Percentiles rank a stretch among this genome's conserved stretches.
phyloP scores from a whole-genome alignment of 495 filamentous ascomycete genomes.

The Aspergillus ellipticus region DNA sequence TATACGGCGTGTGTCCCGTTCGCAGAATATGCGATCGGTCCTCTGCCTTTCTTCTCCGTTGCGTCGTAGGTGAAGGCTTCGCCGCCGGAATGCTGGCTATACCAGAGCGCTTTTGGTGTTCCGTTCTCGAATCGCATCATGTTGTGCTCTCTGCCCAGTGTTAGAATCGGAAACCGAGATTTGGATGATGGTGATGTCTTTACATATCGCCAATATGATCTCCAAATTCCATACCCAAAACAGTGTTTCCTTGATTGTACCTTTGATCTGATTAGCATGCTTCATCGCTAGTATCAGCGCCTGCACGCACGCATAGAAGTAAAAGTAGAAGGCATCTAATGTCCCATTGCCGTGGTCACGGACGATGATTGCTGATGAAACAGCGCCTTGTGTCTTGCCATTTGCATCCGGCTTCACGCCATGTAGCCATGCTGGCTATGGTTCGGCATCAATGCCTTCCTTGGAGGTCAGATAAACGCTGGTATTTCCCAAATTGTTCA shows the following conservation, averaged over 20 bases:
- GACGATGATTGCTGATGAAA: slow-evolving; percentile 50
- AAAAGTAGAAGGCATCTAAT: slow-evolving; percentile 66
- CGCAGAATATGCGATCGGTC: slow-evolving; percentile 52
- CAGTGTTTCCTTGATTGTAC: slow-evolving; percentile 49
- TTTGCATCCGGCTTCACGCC: slow-evolving; percentile 45
- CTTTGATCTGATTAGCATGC: slow-evolving; percentile 18
- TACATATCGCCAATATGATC: slow-evolving; percentile 64
- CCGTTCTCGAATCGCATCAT: slow-evolving; percentile 65
- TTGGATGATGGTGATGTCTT: not conserved
- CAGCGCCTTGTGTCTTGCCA: slow-evolving; percentile 45
- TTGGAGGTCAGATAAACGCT: slow-evolving; percentile 57
- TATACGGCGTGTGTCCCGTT: slow-evolving; percentile 60
- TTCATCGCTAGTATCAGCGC: not conserved
- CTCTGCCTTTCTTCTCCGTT: slow-evolving; percentile 47
- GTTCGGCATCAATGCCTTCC: slow-evolving; percentile 50
- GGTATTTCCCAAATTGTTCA: slow-evolving; percentile 46
- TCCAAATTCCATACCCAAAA: slow-evolving; percentile 51
- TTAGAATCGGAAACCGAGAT: not conserved
- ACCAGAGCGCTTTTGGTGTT: slow-evolving; percentile 56
- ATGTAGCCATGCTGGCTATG: slow-evolving; percentile 50
- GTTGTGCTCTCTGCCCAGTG: slow-evolving; percentile 52
- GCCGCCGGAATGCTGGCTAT: slow-evolving; percentile 58
- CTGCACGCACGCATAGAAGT: slow-evolving; percentile 56
- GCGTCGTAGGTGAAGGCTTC: slow-evolving; percentile 59
- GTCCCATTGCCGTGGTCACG: slow-evolving; percentile 51